Percentiles rank a stretch among this genome's conserved stretches.
Evolutionary conservation across 1,284 basidiomycete species (phyloP).

Genomic region (Tilletia caries): DNA sequence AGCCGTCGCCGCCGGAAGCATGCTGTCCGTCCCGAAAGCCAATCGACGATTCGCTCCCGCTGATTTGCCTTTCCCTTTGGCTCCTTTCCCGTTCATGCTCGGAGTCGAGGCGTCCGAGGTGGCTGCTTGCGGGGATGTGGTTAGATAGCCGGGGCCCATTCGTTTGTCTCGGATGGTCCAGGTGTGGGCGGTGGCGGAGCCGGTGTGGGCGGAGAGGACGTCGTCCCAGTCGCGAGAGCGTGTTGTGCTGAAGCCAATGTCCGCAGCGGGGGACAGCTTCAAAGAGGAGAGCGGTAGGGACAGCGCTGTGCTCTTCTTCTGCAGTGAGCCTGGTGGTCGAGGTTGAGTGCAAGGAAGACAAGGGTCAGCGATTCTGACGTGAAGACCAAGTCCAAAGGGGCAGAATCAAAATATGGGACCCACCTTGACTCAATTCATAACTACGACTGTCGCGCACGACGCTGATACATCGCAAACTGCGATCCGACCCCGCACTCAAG

Average conservation of each 20-base stretch:
- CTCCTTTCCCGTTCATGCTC: conserved; percentile 18
- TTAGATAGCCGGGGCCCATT: conserved; percentile 27
- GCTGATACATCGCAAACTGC: conserved; percentile 80
- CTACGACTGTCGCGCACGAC: conserved; percentile 64
- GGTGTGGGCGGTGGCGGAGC: conserved; percentile 52
- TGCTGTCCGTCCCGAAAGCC: not conserved
- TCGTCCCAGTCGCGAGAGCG: conserved; percentile 97
- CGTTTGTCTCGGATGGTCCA: conserved; percentile 47
- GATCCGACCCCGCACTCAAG: conserved; percentile 64
- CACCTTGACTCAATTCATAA: conserved; percentile 91
- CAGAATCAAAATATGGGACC: conserved; percentile 25
- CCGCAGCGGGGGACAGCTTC: conserved; percentile 65
- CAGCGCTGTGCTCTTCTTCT: conserved; percentile 74
- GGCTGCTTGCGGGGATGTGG: conserved; percentile 10
- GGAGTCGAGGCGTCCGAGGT: not conserved
- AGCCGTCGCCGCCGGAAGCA: conserved; percentile 54
- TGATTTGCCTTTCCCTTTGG: conserved; percentile 47
- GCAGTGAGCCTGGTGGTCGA: conserved; percentile 55
- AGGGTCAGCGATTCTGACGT: not conserved
- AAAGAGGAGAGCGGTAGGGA: conserved; percentile 69
- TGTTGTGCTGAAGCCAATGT: conserved; percentile 73
- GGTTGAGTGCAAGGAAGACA: conserved; percentile 29
- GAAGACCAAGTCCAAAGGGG: not conserved
- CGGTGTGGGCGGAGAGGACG: conserved; percentile 80
- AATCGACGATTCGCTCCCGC: conserved; percentile 5